Conservation (phyloP, 176 grass and related monocot species). For the Musa acuminata region DNA sequence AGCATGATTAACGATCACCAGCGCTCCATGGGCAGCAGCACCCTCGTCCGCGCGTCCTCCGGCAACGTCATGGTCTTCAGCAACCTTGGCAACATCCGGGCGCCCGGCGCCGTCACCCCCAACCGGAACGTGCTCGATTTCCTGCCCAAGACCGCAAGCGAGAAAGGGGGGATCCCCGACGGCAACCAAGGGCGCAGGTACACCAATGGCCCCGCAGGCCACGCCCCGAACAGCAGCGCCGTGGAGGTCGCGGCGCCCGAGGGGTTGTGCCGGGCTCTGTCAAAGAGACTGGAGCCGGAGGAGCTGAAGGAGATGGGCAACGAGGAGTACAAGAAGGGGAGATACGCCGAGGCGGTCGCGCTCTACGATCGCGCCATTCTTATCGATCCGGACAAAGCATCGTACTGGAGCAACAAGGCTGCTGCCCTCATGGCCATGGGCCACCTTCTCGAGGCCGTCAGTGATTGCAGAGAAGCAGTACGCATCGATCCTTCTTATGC, state of each 20-base stretch:
- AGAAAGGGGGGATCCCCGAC: background rate
- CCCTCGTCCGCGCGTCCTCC: slow-evolving; percentile 25
- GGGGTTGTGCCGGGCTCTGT: slow-evolving; percentile 24
- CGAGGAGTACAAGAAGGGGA: slow-evolving; percentile 26
- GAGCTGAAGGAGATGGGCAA: slow-evolving; percentile 33
- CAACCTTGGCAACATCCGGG: slow-evolving; percentile 29
- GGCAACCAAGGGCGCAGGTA: background rate
- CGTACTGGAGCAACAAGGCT: slow-evolving; percentile 32
- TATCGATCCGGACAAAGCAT: slow-evolving; percentile 17
- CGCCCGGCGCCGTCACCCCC: slow-evolving; percentile 19
- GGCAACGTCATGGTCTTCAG: slow-evolving; percentile 33
- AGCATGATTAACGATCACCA: slow-evolving; percentile 30
- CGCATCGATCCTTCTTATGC: slow-evolving; percentile 18
- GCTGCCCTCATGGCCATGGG: slow-evolving; percentile 28
- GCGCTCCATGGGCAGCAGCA: slow-evolving; percentile 23
- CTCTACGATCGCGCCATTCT: slow-evolving; percentile 23
- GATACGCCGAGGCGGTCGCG: slow-evolving; percentile 19
- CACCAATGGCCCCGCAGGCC: background rate
- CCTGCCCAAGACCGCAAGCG: slow-evolving; percentile 3
- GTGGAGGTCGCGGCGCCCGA: background rate
- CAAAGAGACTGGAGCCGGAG: slow-evolving; percentile 6
- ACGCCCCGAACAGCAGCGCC: background rate
- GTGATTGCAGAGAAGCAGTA: slow-evolving; percentile 19
- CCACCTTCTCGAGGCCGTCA: slow-evolving; percentile 13
- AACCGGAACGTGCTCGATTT: slow-evolving; percentile 15